phyloP scores from a whole-genome alignment of 2,329 filamentous ascomycete species.

The Tricladium varicosporioides region DNA sequence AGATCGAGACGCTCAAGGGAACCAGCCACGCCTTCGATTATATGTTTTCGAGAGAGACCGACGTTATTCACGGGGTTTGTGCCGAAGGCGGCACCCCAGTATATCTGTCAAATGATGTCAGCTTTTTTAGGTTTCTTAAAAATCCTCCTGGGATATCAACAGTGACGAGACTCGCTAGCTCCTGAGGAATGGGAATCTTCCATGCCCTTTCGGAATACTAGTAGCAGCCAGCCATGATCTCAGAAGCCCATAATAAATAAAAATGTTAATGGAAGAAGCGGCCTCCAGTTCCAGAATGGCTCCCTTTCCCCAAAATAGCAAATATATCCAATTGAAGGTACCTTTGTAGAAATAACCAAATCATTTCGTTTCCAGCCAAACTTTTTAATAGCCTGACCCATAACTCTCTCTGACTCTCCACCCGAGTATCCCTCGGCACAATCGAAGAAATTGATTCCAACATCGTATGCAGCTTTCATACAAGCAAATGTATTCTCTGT shows the following conservation, averaged over 20 bases:
- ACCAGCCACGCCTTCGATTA: constrained; percentile 57
- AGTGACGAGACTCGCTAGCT: too few species aligned
- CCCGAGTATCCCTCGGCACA: constrained; percentile 53
- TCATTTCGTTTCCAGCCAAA: constrained; percentile 57
- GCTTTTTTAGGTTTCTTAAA: too few species aligned
- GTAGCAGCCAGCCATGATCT: too few species aligned
- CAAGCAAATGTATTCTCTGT: constrained; percentile 58
- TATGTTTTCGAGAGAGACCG: constrained; percentile 57
- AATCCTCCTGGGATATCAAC: too few species aligned
- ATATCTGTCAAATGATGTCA: constrained; percentile 44
- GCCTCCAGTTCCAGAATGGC: too few species aligned
- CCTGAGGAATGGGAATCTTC: background rate
- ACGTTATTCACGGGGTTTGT: constrained; percentile 47
- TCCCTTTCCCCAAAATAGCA: too few species aligned
- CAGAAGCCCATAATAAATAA: too few species aligned
- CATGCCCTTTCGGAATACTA: background rate
- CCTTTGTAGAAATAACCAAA: constrained; percentile 56
- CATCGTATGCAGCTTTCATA: constrained; percentile 59
- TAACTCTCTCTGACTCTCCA: constrained; percentile 52
- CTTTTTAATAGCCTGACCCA: constrained; percentile 55
- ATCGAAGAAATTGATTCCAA: constrained; percentile 58
- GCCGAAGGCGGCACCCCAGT: constrained; percentile 56
- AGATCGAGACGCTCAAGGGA: constrained; percentile 45
- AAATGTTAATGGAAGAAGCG: too few species aligned
- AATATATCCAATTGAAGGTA: constrained; percentile 16